Percentiles rank a stretch among this genome's conserved stretches.
Evolutionary conservation across 768 basidiomycete species (phyloP).

Genomic region (Russula griseocarnosa): DNA sequence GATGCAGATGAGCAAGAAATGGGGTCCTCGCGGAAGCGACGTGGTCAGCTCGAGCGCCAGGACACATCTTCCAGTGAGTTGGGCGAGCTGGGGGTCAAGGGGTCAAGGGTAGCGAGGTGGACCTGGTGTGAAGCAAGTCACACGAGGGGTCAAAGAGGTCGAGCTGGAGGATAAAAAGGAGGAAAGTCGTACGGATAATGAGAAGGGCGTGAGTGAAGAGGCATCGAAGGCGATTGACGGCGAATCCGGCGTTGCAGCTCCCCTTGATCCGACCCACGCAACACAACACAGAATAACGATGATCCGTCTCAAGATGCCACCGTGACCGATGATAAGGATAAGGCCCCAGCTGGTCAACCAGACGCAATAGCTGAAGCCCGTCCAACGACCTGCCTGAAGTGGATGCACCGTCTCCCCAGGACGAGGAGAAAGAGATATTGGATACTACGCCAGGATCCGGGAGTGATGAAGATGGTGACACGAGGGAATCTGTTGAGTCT

Average conservation of each 20-base stretch:
- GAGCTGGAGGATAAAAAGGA: slow-evolving; percentile 47
- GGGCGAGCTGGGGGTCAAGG: slow-evolving; percentile 32
- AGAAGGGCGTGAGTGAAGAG: background rate
- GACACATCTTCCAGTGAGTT: slow-evolving; percentile 25
- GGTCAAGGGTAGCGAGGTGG: slow-evolving; percentile 41
- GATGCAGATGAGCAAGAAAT: slow-evolving; percentile 33
- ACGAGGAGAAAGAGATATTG: background rate
- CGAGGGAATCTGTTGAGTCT: slow-evolving; percentile 1
- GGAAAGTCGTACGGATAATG: slow-evolving; percentile 9
- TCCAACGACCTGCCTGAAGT: slow-evolving; percentile 7
- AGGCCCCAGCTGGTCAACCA: slow-evolving; percentile 3
- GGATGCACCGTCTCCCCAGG: background rate
- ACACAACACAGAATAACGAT: slow-evolving; percentile 8
- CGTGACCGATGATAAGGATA: slow-evolving; percentile 7
- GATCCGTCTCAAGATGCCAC: slow-evolving; percentile 9
- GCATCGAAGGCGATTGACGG: background rate
- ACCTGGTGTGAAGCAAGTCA: slow-evolving; percentile 63
- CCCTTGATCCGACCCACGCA: slow-evolving; percentile 2
- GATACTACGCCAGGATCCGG: slow-evolving; percentile 1
- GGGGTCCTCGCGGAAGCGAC: slow-evolving; percentile 28
- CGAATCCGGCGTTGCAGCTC: background rate
- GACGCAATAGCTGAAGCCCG: slow-evolving; percentile 7
- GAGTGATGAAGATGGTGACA: background rate
- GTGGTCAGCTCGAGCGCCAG: slow-evolving; percentile 24
- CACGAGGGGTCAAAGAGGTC: slow-evolving; percentile 64